Conservation (phyloP, 2,329 filamentous ascomycete genomes). For the Teratosphaeria viscida region DNA sequence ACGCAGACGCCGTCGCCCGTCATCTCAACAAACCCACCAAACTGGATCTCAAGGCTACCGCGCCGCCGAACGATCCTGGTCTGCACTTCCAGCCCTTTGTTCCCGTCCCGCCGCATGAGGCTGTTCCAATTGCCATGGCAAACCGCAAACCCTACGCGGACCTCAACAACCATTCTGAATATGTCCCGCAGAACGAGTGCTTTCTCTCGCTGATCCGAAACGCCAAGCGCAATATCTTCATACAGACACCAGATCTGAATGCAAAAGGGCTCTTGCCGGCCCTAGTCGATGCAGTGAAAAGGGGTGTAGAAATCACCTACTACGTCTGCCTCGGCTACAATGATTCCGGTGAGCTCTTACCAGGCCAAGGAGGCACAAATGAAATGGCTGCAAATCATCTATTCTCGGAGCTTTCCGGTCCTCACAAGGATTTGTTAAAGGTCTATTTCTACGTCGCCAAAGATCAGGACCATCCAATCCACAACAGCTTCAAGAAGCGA, state of each 20-base stretch:
- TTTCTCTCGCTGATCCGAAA: conserved; percentile 61
- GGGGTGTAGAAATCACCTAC: conserved; percentile 57
- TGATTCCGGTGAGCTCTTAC: conserved; percentile 64
- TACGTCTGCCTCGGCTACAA: conserved; percentile 74
- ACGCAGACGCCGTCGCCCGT: conserved; percentile 49
- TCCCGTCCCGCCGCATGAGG: conserved; percentile 28
- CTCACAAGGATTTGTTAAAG: conserved; percentile 42
- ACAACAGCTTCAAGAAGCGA: conserved; percentile 54
- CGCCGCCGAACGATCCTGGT: conserved; percentile 30
- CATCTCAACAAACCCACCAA: conserved; percentile 44
- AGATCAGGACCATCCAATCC: conserved; percentile 58
- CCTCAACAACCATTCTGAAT: conserved; percentile 49
- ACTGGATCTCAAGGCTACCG: conserved; percentile 27
- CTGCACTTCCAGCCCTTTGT: conserved; percentile 46
- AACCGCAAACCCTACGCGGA: conserved; percentile 57
- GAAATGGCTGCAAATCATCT: conserved; percentile 57
- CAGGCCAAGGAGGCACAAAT: conserved; percentile 65
- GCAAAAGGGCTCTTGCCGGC: conserved; percentile 56
- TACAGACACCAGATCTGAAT: conserved; percentile 69
- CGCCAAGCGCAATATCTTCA: conserved; percentile 56
- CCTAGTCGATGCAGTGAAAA: conserved; percentile 52
- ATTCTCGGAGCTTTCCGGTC: conserved; percentile 39
- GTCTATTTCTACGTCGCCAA: conserved; percentile 65
- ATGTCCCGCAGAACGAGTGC: conserved; percentile 64
- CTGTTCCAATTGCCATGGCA: conserved; percentile 31